Conservation (phyloP, 2,329 filamentous ascomycete species). For the Scedosporium apiospermum region DNA sequence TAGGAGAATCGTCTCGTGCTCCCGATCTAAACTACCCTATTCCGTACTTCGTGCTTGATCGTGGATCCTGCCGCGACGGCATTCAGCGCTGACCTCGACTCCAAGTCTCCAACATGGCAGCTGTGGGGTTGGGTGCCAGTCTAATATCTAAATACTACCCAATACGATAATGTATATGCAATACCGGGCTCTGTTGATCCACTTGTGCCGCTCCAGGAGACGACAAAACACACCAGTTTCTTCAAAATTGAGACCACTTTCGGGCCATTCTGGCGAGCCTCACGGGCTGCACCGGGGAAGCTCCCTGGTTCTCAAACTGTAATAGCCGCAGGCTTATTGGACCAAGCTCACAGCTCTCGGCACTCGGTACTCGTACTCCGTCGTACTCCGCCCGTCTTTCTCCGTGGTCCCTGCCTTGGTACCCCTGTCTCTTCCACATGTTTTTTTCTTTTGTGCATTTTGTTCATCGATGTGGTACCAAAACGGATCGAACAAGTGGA, state of each 20-base stretch:
- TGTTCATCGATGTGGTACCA: no score
- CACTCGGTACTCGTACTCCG: constrained; percentile 6
- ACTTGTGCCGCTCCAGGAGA: not conserved
- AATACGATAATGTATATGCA: not conserved
- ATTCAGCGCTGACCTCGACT: not conserved
- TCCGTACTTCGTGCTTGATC: no score
- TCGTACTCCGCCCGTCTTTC: constrained; percentile 5
- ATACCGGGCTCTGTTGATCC: not conserved
- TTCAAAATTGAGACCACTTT: constrained; percentile 2
- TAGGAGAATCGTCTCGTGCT: no score
- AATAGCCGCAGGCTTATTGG: not conserved
- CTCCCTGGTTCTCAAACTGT: not conserved
- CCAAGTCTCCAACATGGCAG: not conserved
- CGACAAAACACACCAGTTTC: constrained; percentile 3
- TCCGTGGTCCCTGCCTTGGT: not conserved
- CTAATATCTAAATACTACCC: not conserved
- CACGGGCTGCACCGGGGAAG: not conserved
- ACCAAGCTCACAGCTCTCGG: not conserved
- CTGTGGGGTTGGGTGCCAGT: not conserved
- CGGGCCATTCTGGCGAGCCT: not conserved
- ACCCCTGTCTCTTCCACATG: not conserved
- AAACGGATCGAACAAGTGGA: no score
- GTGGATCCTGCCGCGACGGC: not conserved
- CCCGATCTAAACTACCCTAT: no score
- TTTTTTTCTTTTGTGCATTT: no score